Base-by-base conservation (phyloP, 2,329 filamentous ascomycete genomes). In the Pseudogymnoascus sp. region DNA sequence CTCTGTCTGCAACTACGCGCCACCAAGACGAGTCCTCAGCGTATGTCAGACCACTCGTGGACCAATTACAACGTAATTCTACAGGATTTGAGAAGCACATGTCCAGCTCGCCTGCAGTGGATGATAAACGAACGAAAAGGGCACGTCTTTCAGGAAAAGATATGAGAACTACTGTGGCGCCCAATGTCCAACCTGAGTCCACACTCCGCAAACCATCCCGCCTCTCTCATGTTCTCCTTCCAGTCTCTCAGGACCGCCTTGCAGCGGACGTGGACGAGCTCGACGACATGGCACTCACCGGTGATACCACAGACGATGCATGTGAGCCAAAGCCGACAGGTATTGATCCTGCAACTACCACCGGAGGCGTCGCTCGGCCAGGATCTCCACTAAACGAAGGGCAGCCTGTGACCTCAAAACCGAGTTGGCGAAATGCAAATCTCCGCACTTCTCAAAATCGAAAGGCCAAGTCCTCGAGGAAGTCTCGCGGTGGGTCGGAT, bases 121-220 rank as follows among this genome's bases (percentile, higher is more conserved):
- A 23, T 12, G 40, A 56, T 14, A 37, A 11, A 16, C 36, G 59
- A 11, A 12, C 59, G 34, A 60, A 60, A 18, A 38, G 36, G 21
- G 38, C 8, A 3, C 34, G 59, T 14, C 36, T 60, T 25, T 60
- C 59, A 60, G 18, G 59, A 18, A 42, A 40, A 40, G 59, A 60
- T 21, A 23, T 60, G 14, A 36, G 28, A 21, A 28, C 49, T 36
- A 28, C 12, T 21, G n/a, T 36, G 16, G n/a, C 25, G 49, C n/a
- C 49, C 16, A 18, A 34, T 34, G 25, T 21, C 49, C 49, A 56
- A 56, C 9, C 34, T 42, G 28, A 16, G 4, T 14, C 40, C n/a
- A 59, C 40, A n/a, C 37, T 34, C 40, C 60, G 18, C 60, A 53
- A 59, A 8, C 60, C 37, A 43, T 62, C 37, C 37, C 60, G 37